Evolutionary conservation across 495 filamentous ascomycete species (phyloP).

Genomic region (Ascodesmis nigricans): DNA sequence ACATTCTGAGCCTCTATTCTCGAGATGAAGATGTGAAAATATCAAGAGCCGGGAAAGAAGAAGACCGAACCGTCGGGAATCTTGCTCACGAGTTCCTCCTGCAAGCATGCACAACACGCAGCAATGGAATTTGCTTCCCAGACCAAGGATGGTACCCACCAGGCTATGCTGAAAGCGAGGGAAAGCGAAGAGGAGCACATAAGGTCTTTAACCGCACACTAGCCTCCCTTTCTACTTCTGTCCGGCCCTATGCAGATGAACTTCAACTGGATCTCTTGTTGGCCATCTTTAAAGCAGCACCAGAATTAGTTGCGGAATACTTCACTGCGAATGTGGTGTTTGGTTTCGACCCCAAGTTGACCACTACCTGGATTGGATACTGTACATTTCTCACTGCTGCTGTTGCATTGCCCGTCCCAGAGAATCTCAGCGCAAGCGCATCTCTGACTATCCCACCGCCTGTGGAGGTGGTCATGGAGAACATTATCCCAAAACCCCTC

Average conservation of each 20-base stretch:
- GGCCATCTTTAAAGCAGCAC: constrained; percentile 53
- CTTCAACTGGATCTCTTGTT: constrained; percentile 64
- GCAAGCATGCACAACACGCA: constrained; percentile 16
- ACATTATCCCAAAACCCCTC: constrained; percentile 63
- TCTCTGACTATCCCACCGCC: constrained; percentile 43
- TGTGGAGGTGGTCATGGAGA: constrained; percentile 53
- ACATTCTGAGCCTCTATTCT: constrained; percentile 16
- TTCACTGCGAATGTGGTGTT: constrained; percentile 58
- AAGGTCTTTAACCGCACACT: constrained; percentile 48
- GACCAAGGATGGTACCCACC: constrained; percentile 21
- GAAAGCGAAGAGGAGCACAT: constrained; percentile 9
- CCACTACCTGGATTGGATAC: constrained; percentile 83
- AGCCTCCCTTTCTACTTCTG: constrained; percentile 48
- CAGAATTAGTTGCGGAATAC: constrained; percentile 68
- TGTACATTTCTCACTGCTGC: constrained; percentile 64
- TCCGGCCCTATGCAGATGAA: constrained; percentile 62
- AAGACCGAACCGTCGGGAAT: constrained; percentile 12
- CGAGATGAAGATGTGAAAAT: constrained; percentile 12
- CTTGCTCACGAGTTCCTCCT: constrained; percentile 17
- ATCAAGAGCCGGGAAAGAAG: constrained; percentile 7
- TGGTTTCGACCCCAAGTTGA: constrained; percentile 72
- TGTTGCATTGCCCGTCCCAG: constrained; percentile 49
- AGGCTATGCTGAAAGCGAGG: constrained; percentile 7
- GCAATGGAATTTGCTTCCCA: constrained; percentile 17
- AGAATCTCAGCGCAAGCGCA: constrained; percentile 38